Conservation (phyloP, 1,284 basidiomycete species). For the Cryptococcus neoformans region DNA sequence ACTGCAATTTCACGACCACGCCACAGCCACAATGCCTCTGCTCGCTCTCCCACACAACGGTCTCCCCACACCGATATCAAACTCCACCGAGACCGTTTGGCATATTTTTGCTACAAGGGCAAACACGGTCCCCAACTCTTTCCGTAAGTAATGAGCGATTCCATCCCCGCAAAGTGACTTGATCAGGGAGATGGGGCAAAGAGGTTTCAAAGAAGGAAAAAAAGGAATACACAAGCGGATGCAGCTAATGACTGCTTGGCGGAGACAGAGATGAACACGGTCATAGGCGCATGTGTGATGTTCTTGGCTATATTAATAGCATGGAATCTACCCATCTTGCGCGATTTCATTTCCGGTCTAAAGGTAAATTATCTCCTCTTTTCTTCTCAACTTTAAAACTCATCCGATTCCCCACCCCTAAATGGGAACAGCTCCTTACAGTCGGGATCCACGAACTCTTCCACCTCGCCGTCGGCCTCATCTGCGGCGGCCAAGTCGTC, state of each 20-base stretch:
- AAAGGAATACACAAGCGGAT: no score
- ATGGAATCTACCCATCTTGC: conserved; percentile 45
- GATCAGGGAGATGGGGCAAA: not conserved
- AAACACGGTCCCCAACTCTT: conserved; percentile 32
- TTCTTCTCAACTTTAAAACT: not conserved
- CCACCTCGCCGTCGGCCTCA: conserved; percentile 41
- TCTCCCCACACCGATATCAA: not conserved
- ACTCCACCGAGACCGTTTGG: not conserved
- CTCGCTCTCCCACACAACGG: not conserved
- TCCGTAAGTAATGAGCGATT: conserved; percentile 24
- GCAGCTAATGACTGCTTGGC: not conserved
- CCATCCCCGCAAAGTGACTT: not conserved
- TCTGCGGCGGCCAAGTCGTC: conserved; percentile 45
- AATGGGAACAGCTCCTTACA: conserved; percentile 40
- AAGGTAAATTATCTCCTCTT: conserved; percentile 29
- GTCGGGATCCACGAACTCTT: conserved; percentile 46
- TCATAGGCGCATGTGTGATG: conserved; percentile 47
- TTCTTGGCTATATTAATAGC: conserved; percentile 38
- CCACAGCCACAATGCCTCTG: conserved; percentile 1
- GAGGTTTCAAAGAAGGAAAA: no score
- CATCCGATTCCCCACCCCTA: not conserved
- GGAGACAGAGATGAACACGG: conserved; percentile 41
- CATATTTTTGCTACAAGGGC: conserved; percentile 16
- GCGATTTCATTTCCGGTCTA: conserved; percentile 40
- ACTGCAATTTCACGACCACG: no score